Conservation (phyloP, 257 asterid species). For the Osmanthus fragrans region DNA sequence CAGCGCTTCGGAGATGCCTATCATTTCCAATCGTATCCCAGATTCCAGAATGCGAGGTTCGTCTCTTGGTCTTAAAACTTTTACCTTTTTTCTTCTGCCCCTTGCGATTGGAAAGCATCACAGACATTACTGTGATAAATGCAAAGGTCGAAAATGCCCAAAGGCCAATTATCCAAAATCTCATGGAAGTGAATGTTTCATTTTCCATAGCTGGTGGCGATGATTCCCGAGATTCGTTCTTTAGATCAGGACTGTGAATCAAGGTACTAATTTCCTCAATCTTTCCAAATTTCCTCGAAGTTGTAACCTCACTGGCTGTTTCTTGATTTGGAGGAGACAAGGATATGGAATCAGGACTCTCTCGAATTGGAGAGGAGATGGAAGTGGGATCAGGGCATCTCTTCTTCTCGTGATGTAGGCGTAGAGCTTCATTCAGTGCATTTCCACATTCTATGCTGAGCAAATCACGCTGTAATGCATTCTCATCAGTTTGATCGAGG, state of each 20-base stretch:
- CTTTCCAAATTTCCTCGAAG: constrained; percentile 36
- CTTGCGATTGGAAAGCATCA: constrained; percentile 51
- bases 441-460: constrained; percentile 82
- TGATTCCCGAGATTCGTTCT: constrained; percentile 38
- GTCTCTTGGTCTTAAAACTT: constrained; percentile 52
- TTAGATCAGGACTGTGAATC: constrained; percentile 20
- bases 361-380: constrained; percentile 30
- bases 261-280: constrained; percentile 4
- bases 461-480: constrained; percentile 66
- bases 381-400: constrained; percentile 57
- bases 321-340: constrained; percentile 28
- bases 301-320: constrained; percentile 25
- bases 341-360: constrained; percentile 30
- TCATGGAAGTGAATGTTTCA: constrained; percentile 63
- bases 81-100: constrained; percentile 64
- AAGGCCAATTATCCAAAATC: constrained; percentile 64
- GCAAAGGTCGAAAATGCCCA: constrained; percentile 68
- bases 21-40: constrained; percentile 47
- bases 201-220: constrained; percentile 49
- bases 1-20: constrained; percentile 43
- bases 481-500: constrained; percentile 57
- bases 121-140: constrained; percentile 50
- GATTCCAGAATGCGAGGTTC: constrained; percentile 41
- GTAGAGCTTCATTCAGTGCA: constrained; percentile 73
- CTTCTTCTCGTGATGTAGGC: constrained; percentile 49